These are phyloP conservation scores for Pugionium cornutum DNA, from an alignment of 345 rosid species.

Conservation along the genomic window DNA sequence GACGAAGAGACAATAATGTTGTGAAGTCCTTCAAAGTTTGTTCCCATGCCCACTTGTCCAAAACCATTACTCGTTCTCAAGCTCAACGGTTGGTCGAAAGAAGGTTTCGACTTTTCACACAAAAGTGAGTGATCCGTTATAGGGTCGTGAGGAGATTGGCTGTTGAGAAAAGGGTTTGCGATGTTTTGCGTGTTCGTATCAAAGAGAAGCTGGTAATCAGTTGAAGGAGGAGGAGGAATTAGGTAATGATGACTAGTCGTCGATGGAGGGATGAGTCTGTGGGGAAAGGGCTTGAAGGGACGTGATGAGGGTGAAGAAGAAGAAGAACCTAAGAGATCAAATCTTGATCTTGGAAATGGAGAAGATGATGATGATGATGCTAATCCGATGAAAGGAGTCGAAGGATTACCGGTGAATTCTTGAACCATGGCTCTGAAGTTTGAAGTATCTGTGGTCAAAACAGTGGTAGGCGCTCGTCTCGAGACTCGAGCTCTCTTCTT, in stretches of 20 bases:
- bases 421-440: conserved; percentile 99
- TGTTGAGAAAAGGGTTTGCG: conserved; percentile 51
- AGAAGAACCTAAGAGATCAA: conserved; percentile 69
- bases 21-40: conserved; percentile 50
- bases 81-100: conserved; percentile 16
- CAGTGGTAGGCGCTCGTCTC: conserved; percentile 91
- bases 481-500: conserved; percentile 94
- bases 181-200: conserved; percentile 46
- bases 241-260: conserved; percentile 12
- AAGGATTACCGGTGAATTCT: conserved; percentile 92
- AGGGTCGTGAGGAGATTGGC: conserved; percentile 51
- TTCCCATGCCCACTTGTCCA: conserved; percentile 29
- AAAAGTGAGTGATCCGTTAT: conserved; percentile 28
- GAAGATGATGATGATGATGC: conserved; percentile 57
- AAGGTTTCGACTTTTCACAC: conserved; percentile 26
- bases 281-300: conserved; percentile 56
- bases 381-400: conserved; percentile 62
- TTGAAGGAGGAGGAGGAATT: conserved; percentile 28
- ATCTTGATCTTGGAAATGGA: conserved; percentile 58
- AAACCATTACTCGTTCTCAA: conserved; percentile 27
- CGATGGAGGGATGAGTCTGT: conserved; percentile 45
- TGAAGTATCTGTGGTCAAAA: conserved; percentile 80
- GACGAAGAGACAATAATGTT: conserved; percentile 45
- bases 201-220: conserved; percentile 34
- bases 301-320: conserved; percentile 41